Percentiles rank a stretch among this genome's conserved stretches.
phyloP scores from a whole-genome alignment of 805 yeast genomes.

The Wickerhamiella cacticola region DNA sequence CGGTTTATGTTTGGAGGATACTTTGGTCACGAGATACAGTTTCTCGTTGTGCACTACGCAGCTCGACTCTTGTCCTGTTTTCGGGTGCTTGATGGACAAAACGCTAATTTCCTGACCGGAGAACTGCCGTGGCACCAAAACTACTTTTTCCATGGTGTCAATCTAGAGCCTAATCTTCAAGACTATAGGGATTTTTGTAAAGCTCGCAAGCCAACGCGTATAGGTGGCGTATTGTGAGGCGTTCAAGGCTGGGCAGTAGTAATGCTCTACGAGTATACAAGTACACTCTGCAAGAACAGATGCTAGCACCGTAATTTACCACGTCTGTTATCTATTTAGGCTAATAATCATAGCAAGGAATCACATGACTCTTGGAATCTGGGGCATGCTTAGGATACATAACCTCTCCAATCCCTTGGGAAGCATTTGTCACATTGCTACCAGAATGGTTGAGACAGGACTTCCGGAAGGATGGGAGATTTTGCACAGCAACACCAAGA shows the following conservation, averaged over 20 bases:
- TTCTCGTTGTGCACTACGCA: slow-evolving; percentile 15
- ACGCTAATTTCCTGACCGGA: slow-evolving; percentile 14
- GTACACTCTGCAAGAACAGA: no score
- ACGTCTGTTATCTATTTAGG: no score
- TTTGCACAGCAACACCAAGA: slow-evolving; percentile 62
- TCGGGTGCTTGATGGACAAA: slow-evolving; percentile 21
- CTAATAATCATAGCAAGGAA: no score
- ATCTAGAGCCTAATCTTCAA: no score
- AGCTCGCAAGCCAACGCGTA: no score
- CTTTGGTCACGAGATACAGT: slow-evolving; percentile 21
- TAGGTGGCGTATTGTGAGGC: no score
- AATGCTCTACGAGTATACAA: no score
- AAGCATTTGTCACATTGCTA: not conserved
- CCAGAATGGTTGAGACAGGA: slow-evolving; percentile 40
- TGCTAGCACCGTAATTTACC: no score
- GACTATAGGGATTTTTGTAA: no score
- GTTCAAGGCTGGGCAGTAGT: no score
- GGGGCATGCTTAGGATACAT: no score
- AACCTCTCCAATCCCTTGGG: no score
- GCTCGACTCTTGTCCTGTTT: slow-evolving; percentile 17
- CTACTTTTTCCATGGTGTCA: not conserved
- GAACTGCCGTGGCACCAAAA: slow-evolving; percentile 16
- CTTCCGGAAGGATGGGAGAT: slow-evolving; percentile 81
- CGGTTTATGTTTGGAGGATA: slow-evolving; percentile 3
- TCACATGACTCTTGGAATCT: not conserved